A percentile compares a stretch with the other conserved stretches of the same genome.
Conservation (phyloP, 495 filamentous ascomycete genomes). For the Hypoxylon perforatum region DNA sequence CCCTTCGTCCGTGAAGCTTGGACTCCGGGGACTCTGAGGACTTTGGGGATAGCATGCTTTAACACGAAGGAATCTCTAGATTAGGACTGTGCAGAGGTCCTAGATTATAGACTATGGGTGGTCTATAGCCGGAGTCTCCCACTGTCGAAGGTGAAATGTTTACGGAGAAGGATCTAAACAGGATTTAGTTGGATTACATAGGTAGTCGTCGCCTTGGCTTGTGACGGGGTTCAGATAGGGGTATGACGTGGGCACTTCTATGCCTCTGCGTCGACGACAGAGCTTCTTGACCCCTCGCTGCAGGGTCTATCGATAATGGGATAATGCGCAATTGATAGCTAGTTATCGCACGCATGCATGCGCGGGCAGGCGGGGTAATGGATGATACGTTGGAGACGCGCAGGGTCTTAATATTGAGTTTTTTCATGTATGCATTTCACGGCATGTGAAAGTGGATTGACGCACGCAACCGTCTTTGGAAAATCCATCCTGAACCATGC, state of each 20-base stretch:
- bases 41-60: no score
- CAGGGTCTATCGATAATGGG: slow-evolving; percentile 19
- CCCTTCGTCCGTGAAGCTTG: slow-evolving; percentile 13
- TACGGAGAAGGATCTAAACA: neutral
- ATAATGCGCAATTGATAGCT: slow-evolving; percentile 31
- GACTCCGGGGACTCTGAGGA: neutral
- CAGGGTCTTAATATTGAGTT: slow-evolving; percentile 13
- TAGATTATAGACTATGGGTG: neutral
- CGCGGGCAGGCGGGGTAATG: slow-evolving; percentile 28
- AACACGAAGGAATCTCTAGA: neutral
- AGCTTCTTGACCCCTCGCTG: neutral
- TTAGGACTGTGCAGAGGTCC: neutral
- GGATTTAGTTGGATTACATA: slow-evolving; percentile 11
- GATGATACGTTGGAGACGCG: slow-evolving; percentile 20
- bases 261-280: neutral
- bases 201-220: neutral
- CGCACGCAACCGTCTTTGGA: slow-evolving; percentile 9
- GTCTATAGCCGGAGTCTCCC: neutral
- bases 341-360: slow-evolving; percentile 2
- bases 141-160: neutral
- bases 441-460: slow-evolving; percentile 35
- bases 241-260: no score
- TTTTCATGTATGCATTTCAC: neutral
- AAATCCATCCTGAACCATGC: slow-evolving; percentile 8
- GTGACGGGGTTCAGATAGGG: neutral